Percentiles rank a stretch among this genome's conserved stretches.
phyloP scores from a whole-genome alignment of 345 rosid species.

The Anastatica hierochuntica region DNA sequence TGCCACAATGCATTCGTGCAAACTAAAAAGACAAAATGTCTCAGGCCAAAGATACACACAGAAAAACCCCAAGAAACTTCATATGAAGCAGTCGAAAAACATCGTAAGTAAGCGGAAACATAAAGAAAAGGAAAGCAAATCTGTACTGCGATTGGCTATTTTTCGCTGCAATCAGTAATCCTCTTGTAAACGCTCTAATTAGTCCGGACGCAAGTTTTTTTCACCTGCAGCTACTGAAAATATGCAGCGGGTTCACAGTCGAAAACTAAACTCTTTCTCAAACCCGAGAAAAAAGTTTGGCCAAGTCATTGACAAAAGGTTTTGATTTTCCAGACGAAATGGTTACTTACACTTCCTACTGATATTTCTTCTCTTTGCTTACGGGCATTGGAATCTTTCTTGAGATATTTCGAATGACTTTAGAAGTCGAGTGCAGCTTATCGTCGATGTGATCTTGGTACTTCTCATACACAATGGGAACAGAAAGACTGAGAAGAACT shows the following conservation, averaged over 20 bases:
- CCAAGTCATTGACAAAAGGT: not conserved
- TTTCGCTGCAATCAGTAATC: too few species aligned
- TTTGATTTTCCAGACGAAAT: not conserved
- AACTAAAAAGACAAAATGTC: too few species aligned
- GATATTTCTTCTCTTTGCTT: conserved; percentile 60
- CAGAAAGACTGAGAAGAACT: conserved; percentile 57
- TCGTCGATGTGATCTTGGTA: conserved; percentile 61
- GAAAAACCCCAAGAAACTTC: too few species aligned
- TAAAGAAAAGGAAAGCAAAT: too few species aligned
- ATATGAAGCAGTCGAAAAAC: too few species aligned
- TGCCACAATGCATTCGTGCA: too few species aligned
- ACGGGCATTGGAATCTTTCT: conserved; percentile 43
- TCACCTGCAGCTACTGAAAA: conserved; percentile 12
- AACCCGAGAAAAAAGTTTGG: not conserved
- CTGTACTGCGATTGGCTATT: too few species aligned
- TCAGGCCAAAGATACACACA: too few species aligned
- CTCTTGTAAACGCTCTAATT: too few species aligned
- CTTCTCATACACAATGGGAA: conserved; percentile 63
- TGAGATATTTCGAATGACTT: conserved; percentile 34
- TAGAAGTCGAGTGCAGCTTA: conserved; percentile 38
- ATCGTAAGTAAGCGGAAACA: too few species aligned
- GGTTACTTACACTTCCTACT: conserved; percentile 42
- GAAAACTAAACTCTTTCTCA: conserved; percentile 6
- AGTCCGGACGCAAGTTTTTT: not conserved
- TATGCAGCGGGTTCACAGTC: not conserved